Conservation (phyloP, 768 basidiomycete genomes). For the Serendipita sp. region DNA sequence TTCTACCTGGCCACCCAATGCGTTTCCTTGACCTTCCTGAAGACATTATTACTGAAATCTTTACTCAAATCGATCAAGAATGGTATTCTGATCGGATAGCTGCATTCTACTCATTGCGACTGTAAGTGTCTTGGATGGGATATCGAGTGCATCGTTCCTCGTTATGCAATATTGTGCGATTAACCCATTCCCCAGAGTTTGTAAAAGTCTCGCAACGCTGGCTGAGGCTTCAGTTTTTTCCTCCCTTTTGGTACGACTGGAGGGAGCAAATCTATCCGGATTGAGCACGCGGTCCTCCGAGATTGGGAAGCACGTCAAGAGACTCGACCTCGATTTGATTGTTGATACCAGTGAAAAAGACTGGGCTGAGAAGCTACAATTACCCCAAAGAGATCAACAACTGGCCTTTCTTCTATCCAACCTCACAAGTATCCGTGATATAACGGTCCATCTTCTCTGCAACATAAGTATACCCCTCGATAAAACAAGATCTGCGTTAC, state of each 20-base stretch:
- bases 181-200: background rate
- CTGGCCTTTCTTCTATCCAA: background rate
- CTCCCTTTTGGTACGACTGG: background rate
- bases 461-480: background rate
- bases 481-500: no score
- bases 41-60: background rate
- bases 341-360: background rate
- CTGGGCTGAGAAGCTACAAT: background rate
- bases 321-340: background rate
- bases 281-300: background rate
- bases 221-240: background rate
- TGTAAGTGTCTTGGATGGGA: background rate
- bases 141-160: no score
- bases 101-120: background rate
- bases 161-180: no score
- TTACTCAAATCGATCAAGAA: background rate
- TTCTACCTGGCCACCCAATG: background rate
- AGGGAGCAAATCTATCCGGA: background rate
- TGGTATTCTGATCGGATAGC: background rate
- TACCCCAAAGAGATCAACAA: background rate
- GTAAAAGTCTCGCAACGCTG: background rate
- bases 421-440: background rate
- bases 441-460: background rate
- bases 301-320: background rate
- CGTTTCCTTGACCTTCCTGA: conserved; percentile 7